Evolutionary conservation across 257 asterid genomes (phyloP), one percentile per base, ranked within the genome.

Genomic region (Solanum sitiens): DNA sequence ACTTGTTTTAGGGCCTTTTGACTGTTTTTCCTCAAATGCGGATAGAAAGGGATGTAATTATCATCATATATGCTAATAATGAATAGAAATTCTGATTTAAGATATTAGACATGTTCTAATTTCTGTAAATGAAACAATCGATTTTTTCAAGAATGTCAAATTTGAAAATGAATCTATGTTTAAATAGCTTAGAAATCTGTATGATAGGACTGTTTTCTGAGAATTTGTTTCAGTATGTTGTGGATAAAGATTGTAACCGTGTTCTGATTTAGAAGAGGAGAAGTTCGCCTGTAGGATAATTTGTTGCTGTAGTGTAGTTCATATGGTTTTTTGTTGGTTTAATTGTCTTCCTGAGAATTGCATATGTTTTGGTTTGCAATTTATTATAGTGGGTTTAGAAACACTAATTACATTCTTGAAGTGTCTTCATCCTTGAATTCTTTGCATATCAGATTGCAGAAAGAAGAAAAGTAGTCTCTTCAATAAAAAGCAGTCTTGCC

Each of bases 401-500:
- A 47, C 61, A 27, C 27, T 9, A 79, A 45, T 30, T 80, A 15
- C 18, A 47, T 80, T 79, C 16, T 15, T 45, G 67, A 39, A 45
- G 59, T 50, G 85, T 10, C 30, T 33, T 80, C 68, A 45, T 47
- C 30, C 68, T 80, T 80, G 35, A 30, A 16, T 80, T 80, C 75
- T 39, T 40, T 83, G 75, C 35, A 63, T 89, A 85, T 87, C 94
- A 97, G 99, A 97, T 96, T 88, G 92, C 96, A 56, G 96, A 95
- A 91, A 92, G 99, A 87, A 97, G 92, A 91, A 96, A 94, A 86
- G 42, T 95, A 89, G 96, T 95, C 33, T 93, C 98, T 59, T 91
- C 98, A 25, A 96, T 97, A 83, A 95, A 91, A 92, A 91, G 86
- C 86, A 93, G 96, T 92, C 88, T 93, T 15, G 84, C 91, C 42